These are phyloP conservation scores for Backusella parvicylindrica DNA, from an alignment of 192 early-diverging fungal species.

Conservation along the genomic window DNA sequence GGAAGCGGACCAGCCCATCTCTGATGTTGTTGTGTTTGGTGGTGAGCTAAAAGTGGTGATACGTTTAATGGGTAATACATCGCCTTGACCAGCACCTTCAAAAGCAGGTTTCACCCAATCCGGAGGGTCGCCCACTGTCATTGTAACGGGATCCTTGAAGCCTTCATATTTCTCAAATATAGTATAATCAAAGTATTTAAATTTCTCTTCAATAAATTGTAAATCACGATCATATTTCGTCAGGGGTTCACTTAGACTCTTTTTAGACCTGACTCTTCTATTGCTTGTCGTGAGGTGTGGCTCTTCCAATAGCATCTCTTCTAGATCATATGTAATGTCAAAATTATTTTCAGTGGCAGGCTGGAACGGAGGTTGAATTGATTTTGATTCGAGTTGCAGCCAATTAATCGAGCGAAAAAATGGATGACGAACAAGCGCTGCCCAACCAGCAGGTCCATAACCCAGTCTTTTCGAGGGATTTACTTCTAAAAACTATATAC, in stretches of 20 bases:
- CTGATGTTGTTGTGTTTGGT: not conserved
- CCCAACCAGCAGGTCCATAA: conserved; percentile 40
- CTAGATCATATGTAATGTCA: conserved; percentile 93
- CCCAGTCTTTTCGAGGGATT: conserved; percentile 51
- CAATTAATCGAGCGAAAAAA: conserved; percentile 54
- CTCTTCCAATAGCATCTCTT: conserved; percentile 51
- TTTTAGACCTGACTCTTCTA: not conserved
- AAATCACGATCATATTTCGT: conserved; percentile 51
- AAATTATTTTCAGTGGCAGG: conserved; percentile 78
- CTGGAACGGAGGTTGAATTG: conserved; percentile 41
- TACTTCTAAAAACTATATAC: conserved; percentile 49
- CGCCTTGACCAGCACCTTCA: conserved; percentile 32
- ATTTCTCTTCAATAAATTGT: conserved; percentile 69
- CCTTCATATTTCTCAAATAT: conserved; percentile 76
- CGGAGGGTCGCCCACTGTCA: conserved; percentile 62
- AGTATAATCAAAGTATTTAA: conserved; percentile 81
- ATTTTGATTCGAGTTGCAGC: conserved; percentile 43
- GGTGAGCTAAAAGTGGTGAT: conserved; percentile 8
- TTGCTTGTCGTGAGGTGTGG: not conserved
- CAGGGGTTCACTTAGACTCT: not conserved
- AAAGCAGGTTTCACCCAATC: conserved; percentile 58
- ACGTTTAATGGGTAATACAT: conserved; percentile 28
- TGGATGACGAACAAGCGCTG: conserved; percentile 41
- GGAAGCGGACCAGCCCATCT: not conserved
- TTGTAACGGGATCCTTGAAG: conserved; percentile 54